A percentile compares a stretch with the other conserved stretches of the same genome.
Conservation (phyloP, 1,284 basidiomycete species). For the Rhodotorula sp. region DNA sequence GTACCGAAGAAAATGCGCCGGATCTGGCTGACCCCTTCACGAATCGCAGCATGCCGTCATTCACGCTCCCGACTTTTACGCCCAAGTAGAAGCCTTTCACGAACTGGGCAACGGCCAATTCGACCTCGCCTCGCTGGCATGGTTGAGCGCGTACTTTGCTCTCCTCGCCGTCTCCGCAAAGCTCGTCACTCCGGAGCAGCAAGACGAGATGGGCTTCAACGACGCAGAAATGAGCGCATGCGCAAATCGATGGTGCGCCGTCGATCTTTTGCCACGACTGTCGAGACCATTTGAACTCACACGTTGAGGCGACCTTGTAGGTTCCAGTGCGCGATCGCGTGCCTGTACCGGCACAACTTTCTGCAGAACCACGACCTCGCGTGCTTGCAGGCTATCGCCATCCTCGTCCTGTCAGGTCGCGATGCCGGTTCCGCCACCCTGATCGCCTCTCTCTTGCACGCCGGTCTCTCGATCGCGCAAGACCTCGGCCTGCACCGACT, state of each 20-base stretch:
- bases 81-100: slow-evolving; percentile 26
- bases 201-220: slow-evolving; percentile 15
- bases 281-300: background rate
- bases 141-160: slow-evolving; percentile 38
- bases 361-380: slow-evolving; percentile 31
- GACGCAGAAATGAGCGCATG: slow-evolving; percentile 21
- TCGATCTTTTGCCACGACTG: too few species aligned
- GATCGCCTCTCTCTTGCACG: slow-evolving; percentile 37
- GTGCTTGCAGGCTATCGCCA: slow-evolving; percentile 31
- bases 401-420: slow-evolving; percentile 33
- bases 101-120: slow-evolving; percentile 26
- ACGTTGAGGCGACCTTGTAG: background rate
- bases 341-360: slow-evolving; percentile 36
- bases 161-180: slow-evolving; percentile 31
- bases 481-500: slow-evolving; percentile 36
- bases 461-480: slow-evolving; percentile 38
- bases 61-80: slow-evolving; percentile 23
- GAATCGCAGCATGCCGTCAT: slow-evolving; percentile 29
- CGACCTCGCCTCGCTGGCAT: slow-evolving; percentile 19
- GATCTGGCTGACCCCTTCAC: too few species aligned
- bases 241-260: slow-evolving; percentile 11
- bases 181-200: slow-evolving; percentile 10
- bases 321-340: slow-evolving; percentile 30
- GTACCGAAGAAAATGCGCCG: background rate
- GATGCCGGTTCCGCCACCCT: slow-evolving; percentile 33